These are phyloP conservation scores for Fusarium cicatricum DNA, from an alignment of 2,329 filamentous ascomycete species.

Conservation along the genomic window DNA sequence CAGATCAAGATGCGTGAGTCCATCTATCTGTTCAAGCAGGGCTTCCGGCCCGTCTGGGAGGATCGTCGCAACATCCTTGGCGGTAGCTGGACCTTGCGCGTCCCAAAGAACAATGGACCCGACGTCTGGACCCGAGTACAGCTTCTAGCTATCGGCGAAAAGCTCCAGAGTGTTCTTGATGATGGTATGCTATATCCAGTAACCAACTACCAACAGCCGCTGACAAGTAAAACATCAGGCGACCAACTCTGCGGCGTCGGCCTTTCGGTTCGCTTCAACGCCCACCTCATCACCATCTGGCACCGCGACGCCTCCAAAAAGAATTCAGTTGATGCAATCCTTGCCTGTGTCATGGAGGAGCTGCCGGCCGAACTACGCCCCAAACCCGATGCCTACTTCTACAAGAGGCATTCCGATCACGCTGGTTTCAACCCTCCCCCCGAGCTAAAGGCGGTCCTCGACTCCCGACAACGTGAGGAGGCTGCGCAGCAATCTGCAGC, in stretches of 20 bases:
- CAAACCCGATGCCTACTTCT: slow-evolving; percentile 77
- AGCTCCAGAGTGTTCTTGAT: slow-evolving; percentile 77
- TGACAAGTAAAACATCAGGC: slow-evolving; percentile 55
- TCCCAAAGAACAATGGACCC: slow-evolving; percentile 76
- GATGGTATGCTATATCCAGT: slow-evolving; percentile 60
- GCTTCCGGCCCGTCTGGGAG: slow-evolving; percentile 81
- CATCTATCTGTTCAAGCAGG: slow-evolving; percentile 81
- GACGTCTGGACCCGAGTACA: slow-evolving; percentile 85
- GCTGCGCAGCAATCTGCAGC: slow-evolving; percentile 41
- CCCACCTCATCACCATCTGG: slow-evolving; percentile 89
- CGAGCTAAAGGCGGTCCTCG: slow-evolving; percentile 64
- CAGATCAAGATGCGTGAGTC: slow-evolving; percentile 80
- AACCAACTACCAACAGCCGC: slow-evolving; percentile 1
- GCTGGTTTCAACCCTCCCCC: slow-evolving; percentile 77
- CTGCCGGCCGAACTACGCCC: slow-evolving; percentile 77
- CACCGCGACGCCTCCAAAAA: slow-evolving; percentile 87
- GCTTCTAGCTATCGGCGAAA: slow-evolving; percentile 83
- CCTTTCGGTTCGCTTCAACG: slow-evolving; percentile 88
- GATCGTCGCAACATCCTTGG: slow-evolving; percentile 87
- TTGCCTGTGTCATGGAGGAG: slow-evolving; percentile 76
- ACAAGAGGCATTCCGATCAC: slow-evolving; percentile 91
- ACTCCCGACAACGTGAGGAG: slow-evolving; percentile 62
- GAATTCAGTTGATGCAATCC: slow-evolving; percentile 77
- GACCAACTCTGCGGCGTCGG: slow-evolving; percentile 91
- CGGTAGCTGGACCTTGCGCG: slow-evolving; percentile 91